Evolutionary conservation across 2,329 filamentous ascomycete genomes (phyloP).

Genomic region (Curvularia lunata): DNA sequence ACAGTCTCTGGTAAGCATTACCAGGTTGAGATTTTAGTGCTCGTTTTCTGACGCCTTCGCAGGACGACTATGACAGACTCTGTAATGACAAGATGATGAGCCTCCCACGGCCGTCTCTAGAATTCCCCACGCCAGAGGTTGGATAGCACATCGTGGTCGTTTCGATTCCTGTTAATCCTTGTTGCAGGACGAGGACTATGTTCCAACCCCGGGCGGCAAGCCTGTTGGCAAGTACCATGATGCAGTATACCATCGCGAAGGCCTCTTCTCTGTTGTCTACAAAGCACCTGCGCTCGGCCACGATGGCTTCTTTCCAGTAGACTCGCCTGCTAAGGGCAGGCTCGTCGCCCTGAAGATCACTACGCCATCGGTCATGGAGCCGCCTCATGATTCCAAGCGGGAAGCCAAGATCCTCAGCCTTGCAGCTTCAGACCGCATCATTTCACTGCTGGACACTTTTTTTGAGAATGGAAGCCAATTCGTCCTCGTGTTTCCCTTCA

Average conservation of each 20-base stretch:
- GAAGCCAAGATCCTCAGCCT: conserved; percentile 76
- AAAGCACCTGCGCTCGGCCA: conserved; percentile 59
- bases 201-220: conserved; percentile 46
- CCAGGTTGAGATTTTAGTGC: background rate
- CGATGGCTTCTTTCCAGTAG: conserved; percentile 41
- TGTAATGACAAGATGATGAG: conserved; percentile 33
- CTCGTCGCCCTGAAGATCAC: conserved; percentile 85
- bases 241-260: conserved; percentile 65
- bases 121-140: conserved; percentile 37
- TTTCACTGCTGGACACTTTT: conserved; percentile 77
- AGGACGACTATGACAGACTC: conserved; percentile 45
- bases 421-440: conserved; percentile 63
- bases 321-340: conserved; percentile 25
- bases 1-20: conserved; percentile 59
- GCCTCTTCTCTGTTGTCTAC: conserved; percentile 85
- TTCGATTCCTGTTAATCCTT: conserved; percentile 3
- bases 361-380: conserved; percentile 70
- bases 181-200: conserved; percentile 38
- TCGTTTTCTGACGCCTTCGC: conserved; percentile 25
- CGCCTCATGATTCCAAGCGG: conserved; percentile 81
- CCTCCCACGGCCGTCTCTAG: conserved; percentile 26
- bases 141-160: background rate
- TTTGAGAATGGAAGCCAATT: conserved; percentile 71
- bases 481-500: conserved; percentile 84
- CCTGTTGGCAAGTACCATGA: conserved; percentile 63